Evolutionary conservation across 768 basidiomycete genomes (phyloP).

Genomic region (Chalciporus sphaerocephalus): DNA sequence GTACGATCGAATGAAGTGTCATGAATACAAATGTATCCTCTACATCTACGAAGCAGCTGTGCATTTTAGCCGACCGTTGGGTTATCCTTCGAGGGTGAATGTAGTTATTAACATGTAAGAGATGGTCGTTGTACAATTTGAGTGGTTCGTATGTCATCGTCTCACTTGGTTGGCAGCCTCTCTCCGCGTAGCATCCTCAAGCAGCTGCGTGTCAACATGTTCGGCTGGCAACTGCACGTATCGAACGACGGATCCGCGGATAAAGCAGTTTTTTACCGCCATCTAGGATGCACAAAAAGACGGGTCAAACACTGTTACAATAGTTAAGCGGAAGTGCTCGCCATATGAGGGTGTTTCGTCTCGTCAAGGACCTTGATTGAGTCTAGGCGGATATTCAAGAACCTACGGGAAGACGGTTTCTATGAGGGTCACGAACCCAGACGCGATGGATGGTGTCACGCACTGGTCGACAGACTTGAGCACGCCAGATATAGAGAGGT

Average conservation of each 20-base stretch:
- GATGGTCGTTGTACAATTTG: neutral
- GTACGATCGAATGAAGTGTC: constrained; percentile 34
- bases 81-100: neutral
- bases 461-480: constrained; percentile 98
- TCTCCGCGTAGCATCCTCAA: constrained; percentile 95
- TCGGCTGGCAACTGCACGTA: constrained; percentile 93
- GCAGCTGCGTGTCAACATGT: constrained; percentile 88
- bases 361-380: constrained; percentile 91
- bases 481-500: constrained; percentile 91
- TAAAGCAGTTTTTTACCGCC: constrained; percentile 99
- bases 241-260: constrained; percentile 95
- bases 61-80: neutral
- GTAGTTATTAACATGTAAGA: neutral
- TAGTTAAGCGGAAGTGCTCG: constrained; percentile 30
- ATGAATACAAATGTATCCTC: constrained; percentile 18
- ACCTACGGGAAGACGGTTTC: constrained; percentile 43
- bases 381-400: constrained; percentile 94
- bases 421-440: constrained; percentile 3
- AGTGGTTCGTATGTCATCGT: constrained; percentile 31
- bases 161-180: constrained; percentile 42
- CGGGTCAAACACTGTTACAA: neutral
- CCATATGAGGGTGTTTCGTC: constrained; percentile 96
- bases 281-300: constrained; percentile 51
- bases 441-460: constrained; percentile 26
- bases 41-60: neutral